These are phyloP conservation scores for Allodekkera sacchari DNA, from an alignment of 805 yeast species.

Conservation along the genomic window DNA sequence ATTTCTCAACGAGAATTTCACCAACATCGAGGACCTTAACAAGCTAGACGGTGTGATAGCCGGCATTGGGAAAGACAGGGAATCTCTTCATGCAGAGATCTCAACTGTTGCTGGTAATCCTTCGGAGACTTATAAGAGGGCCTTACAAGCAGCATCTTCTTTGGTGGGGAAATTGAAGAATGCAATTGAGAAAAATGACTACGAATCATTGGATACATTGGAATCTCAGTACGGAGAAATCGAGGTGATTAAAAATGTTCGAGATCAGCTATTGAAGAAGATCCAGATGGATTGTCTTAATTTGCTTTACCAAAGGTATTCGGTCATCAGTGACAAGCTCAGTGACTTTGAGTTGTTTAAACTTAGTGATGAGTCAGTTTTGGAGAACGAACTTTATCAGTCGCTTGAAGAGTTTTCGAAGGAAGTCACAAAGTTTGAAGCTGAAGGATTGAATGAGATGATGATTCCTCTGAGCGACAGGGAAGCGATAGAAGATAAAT, in stretches of 20 bases:
- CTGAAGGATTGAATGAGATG: background rate
- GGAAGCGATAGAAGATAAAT: background rate
- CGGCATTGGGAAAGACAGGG: too few relatives aligned
- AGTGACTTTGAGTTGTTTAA: conserved; percentile 6
- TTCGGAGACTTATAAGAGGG: too few relatives aligned
- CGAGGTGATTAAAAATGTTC: conserved; percentile 7
- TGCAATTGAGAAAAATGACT: background rate
- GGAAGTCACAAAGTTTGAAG: background rate
- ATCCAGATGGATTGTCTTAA: conserved; percentile 3
- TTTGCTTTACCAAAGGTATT: background rate
- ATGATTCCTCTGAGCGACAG: background rate
- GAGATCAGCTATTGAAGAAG: conserved; percentile 6
- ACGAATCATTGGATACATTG: conserved; percentile 4
- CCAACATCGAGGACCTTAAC: conserved; percentile 1
- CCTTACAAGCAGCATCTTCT: background rate
- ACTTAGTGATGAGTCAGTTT: background rate
- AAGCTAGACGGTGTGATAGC: background rate
- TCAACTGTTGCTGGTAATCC: too few relatives aligned
- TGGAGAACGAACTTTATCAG: background rate
- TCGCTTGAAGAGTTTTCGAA: background rate
- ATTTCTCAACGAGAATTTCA: conserved; percentile 2
- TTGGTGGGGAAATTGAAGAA: background rate
- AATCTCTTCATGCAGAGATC: too few relatives aligned
- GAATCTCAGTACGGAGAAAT: conserved; percentile 5
- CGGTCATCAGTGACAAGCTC: background rate